These are phyloP conservation scores for Colletotrichum sp. DNA, from an alignment of 2,329 filamentous ascomycete species.

Conservation along the genomic window DNA sequence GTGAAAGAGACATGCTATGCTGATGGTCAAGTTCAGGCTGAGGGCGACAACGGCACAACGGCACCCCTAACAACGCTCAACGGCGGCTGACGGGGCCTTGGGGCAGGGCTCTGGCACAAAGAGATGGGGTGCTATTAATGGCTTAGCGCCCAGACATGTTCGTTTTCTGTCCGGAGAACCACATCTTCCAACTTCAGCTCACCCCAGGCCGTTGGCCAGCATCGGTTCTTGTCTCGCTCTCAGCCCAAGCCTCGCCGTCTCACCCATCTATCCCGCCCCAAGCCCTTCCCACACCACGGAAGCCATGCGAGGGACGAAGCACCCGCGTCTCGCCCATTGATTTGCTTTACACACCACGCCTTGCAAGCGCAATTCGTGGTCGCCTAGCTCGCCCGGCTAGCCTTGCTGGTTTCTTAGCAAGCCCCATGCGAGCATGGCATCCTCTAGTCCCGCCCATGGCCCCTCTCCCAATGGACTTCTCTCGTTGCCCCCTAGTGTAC, in stretches of 20 bases:
- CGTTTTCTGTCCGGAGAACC: background rate
- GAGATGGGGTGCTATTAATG: background rate
- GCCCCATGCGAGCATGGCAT: constrained; percentile 8
- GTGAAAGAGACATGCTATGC: background rate
- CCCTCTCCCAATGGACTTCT: background rate
- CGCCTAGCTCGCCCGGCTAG: background rate
- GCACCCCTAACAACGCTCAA: background rate
- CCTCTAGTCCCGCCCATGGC: constrained; percentile 7
- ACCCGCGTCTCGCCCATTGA: background rate
- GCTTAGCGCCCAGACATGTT: background rate
- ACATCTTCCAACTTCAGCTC: background rate
- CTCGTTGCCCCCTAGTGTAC: background rate
- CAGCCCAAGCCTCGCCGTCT: background rate
- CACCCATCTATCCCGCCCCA: background rate
- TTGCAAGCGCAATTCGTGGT: background rate
- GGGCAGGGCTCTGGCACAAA: background rate
- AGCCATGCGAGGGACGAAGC: background rate
- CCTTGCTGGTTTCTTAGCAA: background rate
- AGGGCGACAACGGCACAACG: background rate
- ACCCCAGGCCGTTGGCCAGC: background rate
- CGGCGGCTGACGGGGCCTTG: background rate
- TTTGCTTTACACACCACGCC: background rate
- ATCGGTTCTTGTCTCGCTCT: background rate
- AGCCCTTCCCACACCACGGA: background rate
- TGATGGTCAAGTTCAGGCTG: background rate